Base-by-base conservation (phyloP, 306 rosid species). In the Acacia melanoxylon region DNA sequence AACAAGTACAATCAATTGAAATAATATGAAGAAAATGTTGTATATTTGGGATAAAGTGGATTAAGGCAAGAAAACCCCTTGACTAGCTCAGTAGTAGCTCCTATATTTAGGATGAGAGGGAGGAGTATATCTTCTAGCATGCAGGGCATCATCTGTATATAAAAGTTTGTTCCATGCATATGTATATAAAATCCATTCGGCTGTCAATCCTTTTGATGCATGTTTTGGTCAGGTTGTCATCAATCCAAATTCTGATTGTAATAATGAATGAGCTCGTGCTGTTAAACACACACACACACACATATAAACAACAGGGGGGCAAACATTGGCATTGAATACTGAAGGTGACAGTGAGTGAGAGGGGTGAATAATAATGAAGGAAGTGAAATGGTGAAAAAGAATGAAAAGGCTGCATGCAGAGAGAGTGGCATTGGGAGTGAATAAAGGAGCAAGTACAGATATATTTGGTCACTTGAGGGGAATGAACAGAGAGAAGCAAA, bases 361-460 rank as follows among this genome's bases (percentile, higher is more conserved):
- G 81, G 61, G 61, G 11, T 56, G 62, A 56, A 20, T 20, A 81
- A 77, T 85, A 13, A 79, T 88, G 76, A 48, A 19, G 74, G 16
- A 22, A 41, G 29, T 49, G 78, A 66, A 62, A 58, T 4, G 44
- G 40, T 58, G 62, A 19, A 17, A 49, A 22, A 66, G 20, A 17
- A 76, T 9, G 29, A 58, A 89, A 82, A 84, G 85, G 88, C 78
- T 83, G 91, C 91, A 12, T 61, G 67, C 8, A 61, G 66, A 1
- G 66, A 1, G 29, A 83, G 78, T 78, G 79, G 84, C 86, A 84
- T 69, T 12, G 71, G 66, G 54, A 56, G 86, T 82, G 83, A 74
- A 22, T 71, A 71, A 69, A 48, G 63, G 79, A 59, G 83, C 27
- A 84, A 86, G 79, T 82, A 86, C 78, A 25, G 6, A 37, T 6